Percentiles rank a stretch among this genome's conserved stretches.
These are phyloP conservation scores for Penicillium cinerascens DNA, from an alignment of 495 filamentous ascomycete species.

Conservation along the genomic window DNA sequence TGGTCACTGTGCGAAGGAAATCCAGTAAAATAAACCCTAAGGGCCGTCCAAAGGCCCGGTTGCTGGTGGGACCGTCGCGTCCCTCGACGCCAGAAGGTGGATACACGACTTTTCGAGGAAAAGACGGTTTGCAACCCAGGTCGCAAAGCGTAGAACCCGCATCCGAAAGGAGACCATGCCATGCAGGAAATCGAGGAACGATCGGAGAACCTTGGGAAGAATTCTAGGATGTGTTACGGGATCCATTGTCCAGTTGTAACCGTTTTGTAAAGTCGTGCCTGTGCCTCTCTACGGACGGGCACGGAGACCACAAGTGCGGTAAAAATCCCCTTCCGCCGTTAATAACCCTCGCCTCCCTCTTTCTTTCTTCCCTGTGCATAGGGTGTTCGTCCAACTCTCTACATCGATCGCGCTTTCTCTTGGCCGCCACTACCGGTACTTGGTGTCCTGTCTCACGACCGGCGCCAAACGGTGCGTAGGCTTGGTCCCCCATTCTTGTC, in stretches of 20 bases:
- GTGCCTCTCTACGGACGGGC: slow-evolving; percentile 11
- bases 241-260: neutral
- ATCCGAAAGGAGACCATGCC: neutral
- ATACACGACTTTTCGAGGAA: neutral
- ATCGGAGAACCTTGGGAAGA: neutral
- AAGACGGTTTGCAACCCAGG: neutral
- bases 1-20: neutral
- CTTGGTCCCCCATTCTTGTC: slow-evolving; percentile 41
- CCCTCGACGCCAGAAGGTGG: slow-evolving; percentile 8
- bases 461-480: slow-evolving; percentile 56
- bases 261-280: slow-evolving; percentile 2
- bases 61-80: slow-evolving; percentile 19
- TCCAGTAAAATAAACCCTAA: slow-evolving; percentile 5
- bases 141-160: neutral
- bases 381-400: slow-evolving; percentile 28
- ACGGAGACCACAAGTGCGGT: slow-evolving; percentile 17
- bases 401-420: slow-evolving; percentile 43
- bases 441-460: slow-evolving; percentile 56
- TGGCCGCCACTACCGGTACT: slow-evolving; percentile 54
- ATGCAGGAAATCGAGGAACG: neutral
- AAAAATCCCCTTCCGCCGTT: slow-evolving; percentile 28
- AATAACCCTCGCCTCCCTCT: slow-evolving; percentile 26
- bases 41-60: slow-evolving; percentile 6
- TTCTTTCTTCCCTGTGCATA: slow-evolving; percentile 18
- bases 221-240: neutral